These are phyloP conservation scores for Penicillium cinerascens DNA, from an alignment of 495 filamentous ascomycete genomes.

Conservation along the genomic window DNA sequence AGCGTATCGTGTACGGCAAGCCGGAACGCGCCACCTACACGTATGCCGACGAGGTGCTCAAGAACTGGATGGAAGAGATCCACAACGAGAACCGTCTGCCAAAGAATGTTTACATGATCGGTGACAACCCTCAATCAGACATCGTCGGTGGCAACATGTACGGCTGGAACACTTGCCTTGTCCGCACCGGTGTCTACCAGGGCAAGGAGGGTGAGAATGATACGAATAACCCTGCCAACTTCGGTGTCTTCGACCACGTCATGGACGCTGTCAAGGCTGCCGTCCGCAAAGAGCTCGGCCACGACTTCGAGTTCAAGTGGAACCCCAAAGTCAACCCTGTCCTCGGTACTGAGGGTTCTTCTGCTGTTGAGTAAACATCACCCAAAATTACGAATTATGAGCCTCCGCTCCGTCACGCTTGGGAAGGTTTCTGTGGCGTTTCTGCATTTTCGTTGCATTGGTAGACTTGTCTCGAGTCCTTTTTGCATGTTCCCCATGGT, in stretches of 20 bases:
- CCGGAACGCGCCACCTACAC: constrained; percentile 77
- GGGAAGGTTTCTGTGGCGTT: not conserved
- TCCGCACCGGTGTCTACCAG: constrained; percentile 60
- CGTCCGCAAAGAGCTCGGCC: constrained; percentile 53
- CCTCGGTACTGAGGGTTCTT: constrained; percentile 50
- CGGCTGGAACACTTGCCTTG: constrained; percentile 74
- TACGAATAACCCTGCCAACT: constrained; percentile 53
- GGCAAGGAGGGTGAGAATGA: constrained; percentile 52
- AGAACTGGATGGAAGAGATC: constrained; percentile 71
- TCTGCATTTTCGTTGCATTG: constrained; percentile 9
- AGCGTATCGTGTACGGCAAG: constrained; percentile 84
- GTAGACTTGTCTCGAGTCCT: constrained; percentile 19
- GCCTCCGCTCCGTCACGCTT: constrained; percentile 9
- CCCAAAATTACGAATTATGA: constrained; percentile 9
- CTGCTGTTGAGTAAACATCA: constrained; percentile 51
- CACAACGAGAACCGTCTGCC: constrained; percentile 69
- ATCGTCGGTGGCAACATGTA: constrained; percentile 80
- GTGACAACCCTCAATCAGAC: constrained; percentile 76
- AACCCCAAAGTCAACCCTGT: constrained; percentile 62
- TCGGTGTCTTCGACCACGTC: constrained; percentile 56
- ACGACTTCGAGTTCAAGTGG: constrained; percentile 57
- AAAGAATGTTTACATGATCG: constrained; percentile 76
- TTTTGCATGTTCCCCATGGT: constrained; percentile 10
- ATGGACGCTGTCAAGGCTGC: constrained; percentile 52
- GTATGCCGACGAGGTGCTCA: constrained; percentile 74